Percentiles rank a stretch among this genome's conserved stretches.
Conservation (phyloP, 345 rosid species). For the Aegle marmelos region DNA sequence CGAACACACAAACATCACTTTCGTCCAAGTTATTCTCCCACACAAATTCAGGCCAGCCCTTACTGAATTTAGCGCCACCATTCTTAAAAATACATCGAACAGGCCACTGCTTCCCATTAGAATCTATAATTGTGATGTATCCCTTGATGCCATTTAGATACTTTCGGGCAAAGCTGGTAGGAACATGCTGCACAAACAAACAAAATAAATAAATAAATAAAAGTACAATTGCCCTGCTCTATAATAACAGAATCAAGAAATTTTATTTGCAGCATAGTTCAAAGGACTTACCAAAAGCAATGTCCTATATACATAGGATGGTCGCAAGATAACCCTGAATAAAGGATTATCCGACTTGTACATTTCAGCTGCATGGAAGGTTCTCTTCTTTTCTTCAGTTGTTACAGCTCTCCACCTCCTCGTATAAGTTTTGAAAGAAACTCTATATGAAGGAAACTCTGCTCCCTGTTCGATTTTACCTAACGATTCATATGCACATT, state of each 20-base stretch:
- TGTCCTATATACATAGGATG: conserved; percentile 31
- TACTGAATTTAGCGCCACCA: conserved; percentile 36
- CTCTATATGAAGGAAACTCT: not conserved
- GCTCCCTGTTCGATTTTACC: conserved; percentile 5
- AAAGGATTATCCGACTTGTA: conserved; percentile 35
- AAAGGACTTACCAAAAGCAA: conserved; percentile 30
- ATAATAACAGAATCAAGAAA: not conserved
- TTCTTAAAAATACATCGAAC: conserved; percentile 38
- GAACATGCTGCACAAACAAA: conserved; percentile 43
- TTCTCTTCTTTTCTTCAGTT: conserved; percentile 25
- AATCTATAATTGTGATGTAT: conserved; percentile 36
- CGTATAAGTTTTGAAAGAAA: not conserved
- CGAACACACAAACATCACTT: conserved; percentile 62
- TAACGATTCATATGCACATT: conserved; percentile 4
- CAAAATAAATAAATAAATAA: not conserved
- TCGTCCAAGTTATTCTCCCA: conserved; percentile 50
- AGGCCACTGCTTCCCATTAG: conserved; percentile 46
- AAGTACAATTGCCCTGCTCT: too few species aligned
- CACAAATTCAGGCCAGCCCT: conserved; percentile 58
- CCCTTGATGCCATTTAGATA: conserved; percentile 37
- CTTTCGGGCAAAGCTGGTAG: conserved; percentile 41
- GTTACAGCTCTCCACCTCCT: conserved; percentile 32
- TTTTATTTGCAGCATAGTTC: not conserved
- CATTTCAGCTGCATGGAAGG: conserved; percentile 26
- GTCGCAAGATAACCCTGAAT: conserved; percentile 35